These are phyloP conservation scores for Osmanthus fragrans DNA, from an alignment of 257 asterid species.

Conservation along the genomic window DNA sequence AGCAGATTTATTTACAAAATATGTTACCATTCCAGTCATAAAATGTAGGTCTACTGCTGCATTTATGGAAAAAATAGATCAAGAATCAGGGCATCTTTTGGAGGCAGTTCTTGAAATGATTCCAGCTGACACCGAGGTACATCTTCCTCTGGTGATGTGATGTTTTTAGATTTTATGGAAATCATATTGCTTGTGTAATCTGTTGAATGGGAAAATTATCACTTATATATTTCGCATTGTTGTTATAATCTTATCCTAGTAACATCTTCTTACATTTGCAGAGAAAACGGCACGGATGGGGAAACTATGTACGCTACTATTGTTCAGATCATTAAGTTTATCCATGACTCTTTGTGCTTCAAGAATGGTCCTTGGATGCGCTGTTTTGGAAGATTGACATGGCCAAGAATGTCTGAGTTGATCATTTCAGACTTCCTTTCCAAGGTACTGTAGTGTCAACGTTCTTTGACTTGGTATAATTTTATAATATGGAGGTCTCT, in stretches of 20 bases:
- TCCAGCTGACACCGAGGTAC: constrained; percentile 56
- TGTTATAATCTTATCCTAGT: constrained; percentile 16
- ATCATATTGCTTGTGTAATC: not conserved
- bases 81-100: constrained; percentile 34
- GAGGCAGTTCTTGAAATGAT: constrained; percentile 65
- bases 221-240: constrained; percentile 7
- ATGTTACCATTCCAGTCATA: constrained; percentile 57
- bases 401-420: constrained; percentile 93
- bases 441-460: constrained; percentile 50
- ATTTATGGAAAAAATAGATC: constrained; percentile 42
- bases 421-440: constrained; percentile 83
- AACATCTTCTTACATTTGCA: constrained; percentile 35
- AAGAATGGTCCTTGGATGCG: constrained; percentile 71
- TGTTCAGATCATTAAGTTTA: constrained; percentile 51
- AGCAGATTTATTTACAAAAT: constrained; percentile 76
- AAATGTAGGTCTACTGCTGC: constrained; percentile 46
- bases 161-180: not conserved
- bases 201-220: constrained; percentile 2
- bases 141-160: constrained; percentile 1
- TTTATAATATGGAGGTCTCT: not conserved
- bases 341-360: constrained; percentile 62
- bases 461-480: not conserved
- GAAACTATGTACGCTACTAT: constrained; percentile 68
- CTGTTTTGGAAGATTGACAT: constrained; percentile 83
- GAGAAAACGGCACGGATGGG: constrained; percentile 56